Evolutionary conservation across 352 stramenopile genomes (phyloP).

Genomic region (Thraustochytrium striatum): DNA sequence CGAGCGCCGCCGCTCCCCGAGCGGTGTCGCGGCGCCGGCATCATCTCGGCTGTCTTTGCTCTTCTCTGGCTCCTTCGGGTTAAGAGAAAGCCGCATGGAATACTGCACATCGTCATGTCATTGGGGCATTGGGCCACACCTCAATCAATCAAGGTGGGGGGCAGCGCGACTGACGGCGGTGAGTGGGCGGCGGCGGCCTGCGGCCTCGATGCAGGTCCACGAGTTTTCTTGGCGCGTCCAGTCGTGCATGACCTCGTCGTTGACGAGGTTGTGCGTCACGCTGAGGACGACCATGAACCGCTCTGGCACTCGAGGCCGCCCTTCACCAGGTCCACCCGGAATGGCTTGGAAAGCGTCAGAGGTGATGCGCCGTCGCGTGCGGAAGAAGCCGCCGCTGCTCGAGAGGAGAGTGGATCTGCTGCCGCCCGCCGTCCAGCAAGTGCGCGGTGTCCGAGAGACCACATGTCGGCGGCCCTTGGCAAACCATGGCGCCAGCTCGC

Average conservation of each 20-base stretch:
- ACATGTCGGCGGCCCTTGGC: not conserved
- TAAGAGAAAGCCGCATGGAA: no score
- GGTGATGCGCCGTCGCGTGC: not conserved
- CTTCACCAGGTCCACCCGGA: not conserved
- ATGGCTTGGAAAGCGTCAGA: constrained; percentile 27
- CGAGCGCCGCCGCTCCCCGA: no score
- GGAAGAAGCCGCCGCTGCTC: not conserved
- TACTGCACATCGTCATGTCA: no score
- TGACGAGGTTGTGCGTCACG: constrained; percentile 23
- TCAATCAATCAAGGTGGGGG: no score
- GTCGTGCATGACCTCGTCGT: not conserved
- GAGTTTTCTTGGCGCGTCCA: constrained; percentile 42
- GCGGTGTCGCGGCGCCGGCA: no score
- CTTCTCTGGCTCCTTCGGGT: no score
- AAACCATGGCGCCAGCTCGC: constrained; percentile 29
- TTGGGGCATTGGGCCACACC: no score
- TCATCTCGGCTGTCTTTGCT: no score
- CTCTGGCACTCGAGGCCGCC: not conserved
- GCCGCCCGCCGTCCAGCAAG: constrained; percentile 32
- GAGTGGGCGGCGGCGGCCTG: no score
- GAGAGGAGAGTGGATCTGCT: not conserved
- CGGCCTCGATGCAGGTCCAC: no score
- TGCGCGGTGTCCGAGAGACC: not conserved
- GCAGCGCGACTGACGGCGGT: no score
- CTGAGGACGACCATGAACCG: constrained; percentile 18